These are phyloP conservation scores for Rhodotorula sp. DNA, from an alignment of 1,284 basidiomycete species.

Conservation along the genomic window DNA sequence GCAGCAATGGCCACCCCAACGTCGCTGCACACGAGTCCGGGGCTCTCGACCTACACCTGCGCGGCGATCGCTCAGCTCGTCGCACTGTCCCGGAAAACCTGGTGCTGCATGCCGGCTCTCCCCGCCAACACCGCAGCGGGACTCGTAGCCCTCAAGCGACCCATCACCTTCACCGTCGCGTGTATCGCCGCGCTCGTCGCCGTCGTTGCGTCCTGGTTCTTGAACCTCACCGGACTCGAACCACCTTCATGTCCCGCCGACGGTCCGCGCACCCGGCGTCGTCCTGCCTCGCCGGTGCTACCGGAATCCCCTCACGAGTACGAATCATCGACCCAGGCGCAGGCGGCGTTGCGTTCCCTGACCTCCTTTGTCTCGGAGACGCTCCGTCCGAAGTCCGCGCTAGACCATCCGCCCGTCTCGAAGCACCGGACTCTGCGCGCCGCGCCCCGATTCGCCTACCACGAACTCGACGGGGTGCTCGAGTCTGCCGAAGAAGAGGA, in stretches of 20 bases:
- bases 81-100: not conserved
- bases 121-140: not conserved
- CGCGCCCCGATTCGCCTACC: not conserved
- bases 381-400: not conserved
- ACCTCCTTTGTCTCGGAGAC: not conserved
- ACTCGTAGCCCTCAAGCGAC: constrained; percentile 3
- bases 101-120: not conserved
- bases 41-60: not conserved
- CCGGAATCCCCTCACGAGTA: no score
- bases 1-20: no score
- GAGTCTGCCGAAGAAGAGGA: constrained; percentile 3
- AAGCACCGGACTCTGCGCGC: not conserved
- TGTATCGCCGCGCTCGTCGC: not conserved
- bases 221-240: not conserved
- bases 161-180: not conserved
- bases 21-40: no score
- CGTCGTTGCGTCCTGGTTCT: not conserved
- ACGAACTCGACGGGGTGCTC: constrained; percentile 10
- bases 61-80: not conserved
- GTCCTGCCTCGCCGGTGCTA: not conserved
- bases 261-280: constrained; percentile 5
- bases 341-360: not conserved
- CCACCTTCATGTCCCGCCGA: constrained; percentile 2
- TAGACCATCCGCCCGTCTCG: not conserved
- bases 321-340: not conserved